Evolutionary conservation across 139 green algal genomes (phyloP).

Genomic region (Chlorella sp.): DNA sequence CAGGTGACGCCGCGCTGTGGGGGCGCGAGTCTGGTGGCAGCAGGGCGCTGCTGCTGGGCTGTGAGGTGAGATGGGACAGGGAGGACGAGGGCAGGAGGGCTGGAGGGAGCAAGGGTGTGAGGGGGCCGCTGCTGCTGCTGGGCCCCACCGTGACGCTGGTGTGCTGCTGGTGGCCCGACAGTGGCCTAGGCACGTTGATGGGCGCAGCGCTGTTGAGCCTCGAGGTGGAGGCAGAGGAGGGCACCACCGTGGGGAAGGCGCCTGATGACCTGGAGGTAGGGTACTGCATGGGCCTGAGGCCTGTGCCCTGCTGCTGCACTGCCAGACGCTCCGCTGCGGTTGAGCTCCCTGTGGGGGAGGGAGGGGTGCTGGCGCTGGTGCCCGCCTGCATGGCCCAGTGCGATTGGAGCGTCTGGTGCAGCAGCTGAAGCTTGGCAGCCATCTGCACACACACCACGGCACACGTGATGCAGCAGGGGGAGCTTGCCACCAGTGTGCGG

Average conservation of each 20-base stretch:
- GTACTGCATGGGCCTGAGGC: not conserved
- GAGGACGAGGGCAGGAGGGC: no score
- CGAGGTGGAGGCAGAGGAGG: not conserved
- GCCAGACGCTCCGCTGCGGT: no score
- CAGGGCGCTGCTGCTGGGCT: no score
- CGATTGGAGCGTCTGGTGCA: constrained; percentile 2
- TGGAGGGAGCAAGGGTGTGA: no score
- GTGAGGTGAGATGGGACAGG: no score
- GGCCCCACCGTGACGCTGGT: not conserved
- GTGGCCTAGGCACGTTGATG: no score
- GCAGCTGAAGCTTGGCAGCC: not conserved
- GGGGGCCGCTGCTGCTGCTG: not conserved
- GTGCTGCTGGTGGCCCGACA: not conserved
- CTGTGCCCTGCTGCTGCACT: not conserved
- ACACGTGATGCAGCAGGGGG: no score
- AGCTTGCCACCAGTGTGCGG: no score
- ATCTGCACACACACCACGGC: no score
- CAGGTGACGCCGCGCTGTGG: no score
- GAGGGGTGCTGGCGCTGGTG: not conserved
- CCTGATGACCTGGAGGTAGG: not conserved
- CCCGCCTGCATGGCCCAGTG: not conserved
- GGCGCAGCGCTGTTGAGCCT: no score
- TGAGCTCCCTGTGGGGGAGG: not conserved
- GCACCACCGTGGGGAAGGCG: not conserved
- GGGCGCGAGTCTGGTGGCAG: no score